phyloP scores from a whole-genome alignment of 2,329 filamentous ascomycete species.

The Byssoonygena ceratinophila region DNA sequence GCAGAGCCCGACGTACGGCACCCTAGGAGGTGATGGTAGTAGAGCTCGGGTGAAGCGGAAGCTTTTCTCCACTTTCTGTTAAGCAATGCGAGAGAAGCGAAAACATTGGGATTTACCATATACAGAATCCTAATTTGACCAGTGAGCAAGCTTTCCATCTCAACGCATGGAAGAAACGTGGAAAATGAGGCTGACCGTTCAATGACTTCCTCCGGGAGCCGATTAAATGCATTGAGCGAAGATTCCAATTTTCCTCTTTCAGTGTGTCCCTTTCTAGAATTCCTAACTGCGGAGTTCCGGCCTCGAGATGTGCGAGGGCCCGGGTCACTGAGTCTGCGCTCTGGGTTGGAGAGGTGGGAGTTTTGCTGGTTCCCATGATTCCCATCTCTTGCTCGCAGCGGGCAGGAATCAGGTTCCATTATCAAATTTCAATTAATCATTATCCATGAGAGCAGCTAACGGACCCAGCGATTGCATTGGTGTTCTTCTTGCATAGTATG shows the following conservation, averaged over 20 bases:
- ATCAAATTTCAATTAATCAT: constrained; percentile 10
- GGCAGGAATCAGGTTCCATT: constrained; percentile 16
- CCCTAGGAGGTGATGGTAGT: constrained; percentile 38
- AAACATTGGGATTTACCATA: constrained; percentile 37
- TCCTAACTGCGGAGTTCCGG: background rate
- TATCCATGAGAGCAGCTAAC: constrained; percentile 4
- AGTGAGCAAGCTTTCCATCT: constrained; percentile 11
- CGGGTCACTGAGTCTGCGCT: constrained; percentile 1
- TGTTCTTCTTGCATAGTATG: background rate
- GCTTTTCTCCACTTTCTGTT: constrained; percentile 37
- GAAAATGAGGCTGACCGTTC: constrained; percentile 12
- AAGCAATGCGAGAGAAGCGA: constrained; percentile 38
- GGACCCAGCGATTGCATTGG: background rate
- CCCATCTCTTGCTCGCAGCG: constrained; percentile 10
- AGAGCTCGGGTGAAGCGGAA: constrained; percentile 36
- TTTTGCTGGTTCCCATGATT: constrained; percentile 7
- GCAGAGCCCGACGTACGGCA: constrained; percentile 21
- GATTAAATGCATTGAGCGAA: constrained; percentile 4
- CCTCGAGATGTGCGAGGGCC: background rate
- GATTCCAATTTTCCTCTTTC: background rate
- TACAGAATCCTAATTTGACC: constrained; percentile 35
- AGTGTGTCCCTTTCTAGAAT: background rate
- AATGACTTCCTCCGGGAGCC: constrained; percentile 14
- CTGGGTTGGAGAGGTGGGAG: background rate
- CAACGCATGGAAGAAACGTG: background rate